Conservation (phyloP, 768 basidiomycete genomes). For the Boletus reticulatus region DNA sequence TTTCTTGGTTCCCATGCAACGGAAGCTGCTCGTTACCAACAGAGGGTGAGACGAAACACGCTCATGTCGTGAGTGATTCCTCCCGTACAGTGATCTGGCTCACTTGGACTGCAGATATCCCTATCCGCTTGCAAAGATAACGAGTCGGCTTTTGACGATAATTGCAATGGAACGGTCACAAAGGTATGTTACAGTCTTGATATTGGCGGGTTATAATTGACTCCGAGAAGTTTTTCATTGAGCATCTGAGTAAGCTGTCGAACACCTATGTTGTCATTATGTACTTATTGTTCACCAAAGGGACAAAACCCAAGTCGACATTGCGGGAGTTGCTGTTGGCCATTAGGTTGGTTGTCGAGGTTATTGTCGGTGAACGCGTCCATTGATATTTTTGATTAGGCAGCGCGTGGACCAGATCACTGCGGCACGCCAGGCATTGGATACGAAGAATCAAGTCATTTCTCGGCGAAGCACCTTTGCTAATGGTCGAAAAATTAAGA, state of each 20-base stretch:
- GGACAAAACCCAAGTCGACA: constrained; percentile 21
- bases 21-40: constrained; percentile 12
- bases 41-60: constrained; percentile 2
- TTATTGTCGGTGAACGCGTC: not conserved
- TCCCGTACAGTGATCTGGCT: not conserved
- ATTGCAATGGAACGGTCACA: constrained; percentile 18
- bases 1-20: constrained; percentile 14
- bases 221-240: constrained; percentile 26
- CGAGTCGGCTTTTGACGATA: constrained; percentile 22
- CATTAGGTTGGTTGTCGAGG: constrained; percentile 20
- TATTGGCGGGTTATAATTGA: not conserved
- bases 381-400: constrained; percentile 4
- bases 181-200: constrained; percentile 5
- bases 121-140: constrained; percentile 30
- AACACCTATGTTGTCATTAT: not conserved
- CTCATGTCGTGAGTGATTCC: constrained; percentile 25
- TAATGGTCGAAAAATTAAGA: not conserved
- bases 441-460: not conserved
- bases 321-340: constrained; percentile 17
- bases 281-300: constrained; percentile 10
- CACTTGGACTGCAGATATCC: constrained; percentile 18
- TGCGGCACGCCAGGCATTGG: constrained; percentile 11
- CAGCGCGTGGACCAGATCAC: constrained; percentile 16
- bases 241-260: constrained; percentile 23
- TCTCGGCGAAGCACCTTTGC: constrained; percentile 15